phyloP scores from a whole-genome alignment of 345 rosid species.

The Rhodamnia rubescens region DNA sequence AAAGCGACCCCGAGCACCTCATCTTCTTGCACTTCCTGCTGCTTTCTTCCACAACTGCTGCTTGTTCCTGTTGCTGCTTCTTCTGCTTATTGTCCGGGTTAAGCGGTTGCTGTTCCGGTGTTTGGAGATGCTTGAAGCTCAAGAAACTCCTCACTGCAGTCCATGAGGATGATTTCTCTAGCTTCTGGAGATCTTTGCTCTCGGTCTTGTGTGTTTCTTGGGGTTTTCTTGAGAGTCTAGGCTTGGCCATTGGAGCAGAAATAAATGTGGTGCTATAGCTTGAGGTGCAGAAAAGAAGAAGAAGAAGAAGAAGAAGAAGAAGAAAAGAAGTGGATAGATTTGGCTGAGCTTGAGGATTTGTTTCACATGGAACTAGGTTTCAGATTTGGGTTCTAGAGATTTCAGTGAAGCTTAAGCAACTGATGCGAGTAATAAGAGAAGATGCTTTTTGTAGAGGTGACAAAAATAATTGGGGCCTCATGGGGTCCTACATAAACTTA shows the following conservation, averaged over 20 bases:
- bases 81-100: not conserved
- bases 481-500: not conserved
- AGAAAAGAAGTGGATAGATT: not conserved
- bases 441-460: not conserved
- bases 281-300: not conserved
- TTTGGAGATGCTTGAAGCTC: slow-evolving; percentile 27
- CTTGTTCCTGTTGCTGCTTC: not conserved
- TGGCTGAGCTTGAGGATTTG: not conserved
- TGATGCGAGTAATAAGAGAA: not conserved
- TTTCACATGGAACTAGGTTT: not conserved
- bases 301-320: not conserved
- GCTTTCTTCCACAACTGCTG: slow-evolving; percentile 15
- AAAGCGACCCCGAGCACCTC: slow-evolving; percentile 66
- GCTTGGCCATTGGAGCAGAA: slow-evolving; percentile 33
- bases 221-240: slow-evolving; percentile 16
- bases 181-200: slow-evolving; percentile 18
- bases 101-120: slow-evolving; percentile 8
- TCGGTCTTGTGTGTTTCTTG: slow-evolving; percentile 20
- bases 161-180: slow-evolving; percentile 28
- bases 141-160: slow-evolving; percentile 39
- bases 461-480: not conserved
- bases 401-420: not conserved
- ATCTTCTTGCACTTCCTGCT: slow-evolving; percentile 58
- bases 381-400: not conserved
- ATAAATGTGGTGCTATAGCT: not conserved